phyloP scores from a whole-genome alignment of 345 rosid species.

The Microthlaspi erraticum region DNA sequence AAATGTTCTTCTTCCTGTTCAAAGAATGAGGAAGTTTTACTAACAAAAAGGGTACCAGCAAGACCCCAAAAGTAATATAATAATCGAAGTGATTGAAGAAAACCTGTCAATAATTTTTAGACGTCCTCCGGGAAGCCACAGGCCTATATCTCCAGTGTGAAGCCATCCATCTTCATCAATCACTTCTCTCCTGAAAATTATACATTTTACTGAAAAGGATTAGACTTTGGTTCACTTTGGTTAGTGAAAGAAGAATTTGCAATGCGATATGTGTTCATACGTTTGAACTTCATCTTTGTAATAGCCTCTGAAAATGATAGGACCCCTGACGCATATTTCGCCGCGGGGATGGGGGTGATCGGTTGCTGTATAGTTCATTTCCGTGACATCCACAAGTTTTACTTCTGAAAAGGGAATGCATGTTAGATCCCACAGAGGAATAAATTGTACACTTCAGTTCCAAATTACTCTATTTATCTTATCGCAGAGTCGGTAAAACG shows the following conservation, averaged over 20 bases:
- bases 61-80: not conserved
- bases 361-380: slow-evolving; percentile 91
- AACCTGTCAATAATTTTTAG: slow-evolving; percentile 95
- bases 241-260: slow-evolving; percentile 13
- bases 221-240: slow-evolving; percentile 9
- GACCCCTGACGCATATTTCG: slow-evolving; percentile 98
- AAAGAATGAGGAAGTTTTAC: slow-evolving; percentile 21
- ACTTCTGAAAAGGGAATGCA: slow-evolving; percentile 61
- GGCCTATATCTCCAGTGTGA: slow-evolving; percentile 95
- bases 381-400: slow-evolving; percentile 96
- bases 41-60: slow-evolving; percentile 3
- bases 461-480: slow-evolving; percentile 3
- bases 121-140: slow-evolving; percentile 92
- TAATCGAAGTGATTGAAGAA: slow-evolving; percentile 6
- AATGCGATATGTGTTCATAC: slow-evolving; percentile 46
- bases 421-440: slow-evolving; percentile 6
- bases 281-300: slow-evolving; percentile 93
- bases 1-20: slow-evolving; percentile 95
- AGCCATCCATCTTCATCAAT: slow-evolving; percentile 95
- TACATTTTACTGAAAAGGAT: slow-evolving; percentile 23
- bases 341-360: slow-evolving; percentile 94
- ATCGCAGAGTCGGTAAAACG: slow-evolving; percentile 24
- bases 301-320: slow-evolving; percentile 80
- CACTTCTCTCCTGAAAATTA: slow-evolving; percentile 75
- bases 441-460: slow-evolving; percentile 14